Evolutionary conservation across 768 basidiomycete genomes (phyloP).

Genomic region (Tylopilus vinaceipallidus): DNA sequence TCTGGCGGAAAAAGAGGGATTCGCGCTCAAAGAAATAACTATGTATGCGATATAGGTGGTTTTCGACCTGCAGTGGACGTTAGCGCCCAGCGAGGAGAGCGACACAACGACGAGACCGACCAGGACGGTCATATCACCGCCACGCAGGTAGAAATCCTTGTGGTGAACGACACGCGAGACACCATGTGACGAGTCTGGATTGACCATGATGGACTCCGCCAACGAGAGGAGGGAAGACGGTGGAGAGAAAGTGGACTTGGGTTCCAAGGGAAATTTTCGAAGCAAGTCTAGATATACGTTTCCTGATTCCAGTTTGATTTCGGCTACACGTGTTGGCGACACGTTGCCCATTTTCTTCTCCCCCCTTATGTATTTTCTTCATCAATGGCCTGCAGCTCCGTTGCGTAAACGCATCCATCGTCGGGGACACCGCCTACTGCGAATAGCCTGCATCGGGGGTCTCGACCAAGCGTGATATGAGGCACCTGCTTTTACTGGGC

Average conservation of each 20-base stretch:
- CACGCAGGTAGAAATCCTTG: conserved; percentile 52
- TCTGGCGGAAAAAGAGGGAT: conserved; percentile 44
- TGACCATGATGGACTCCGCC: conserved; percentile 23
- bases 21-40: conserved; percentile 65
- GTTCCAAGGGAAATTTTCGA: conserved; percentile 36
- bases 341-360: conserved; percentile 25
- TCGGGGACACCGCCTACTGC: conserved; percentile 7
- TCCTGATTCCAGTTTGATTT: conserved; percentile 24
- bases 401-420: conserved; percentile 30
- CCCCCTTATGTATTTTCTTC: conserved; percentile 19
- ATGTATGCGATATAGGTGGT: conserved; percentile 55
- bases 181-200: conserved; percentile 24
- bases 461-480: conserved; percentile 4
- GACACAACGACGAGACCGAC: conserved; percentile 35
- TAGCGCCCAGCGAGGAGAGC: conserved; percentile 4
- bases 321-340: conserved; percentile 37
- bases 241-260: conserved; percentile 25
- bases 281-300: conserved; percentile 38
- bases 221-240: conserved; percentile 31
- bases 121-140: conserved; percentile 57
- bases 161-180: conserved; percentile 34
- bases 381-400: conserved; percentile 12
- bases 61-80: conserved; percentile 47
- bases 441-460: too few relatives aligned
- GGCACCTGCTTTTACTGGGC: neutral